Conservation (phyloP, 108 stramenopile species). For the Nannochloropsis salina region DNA sequence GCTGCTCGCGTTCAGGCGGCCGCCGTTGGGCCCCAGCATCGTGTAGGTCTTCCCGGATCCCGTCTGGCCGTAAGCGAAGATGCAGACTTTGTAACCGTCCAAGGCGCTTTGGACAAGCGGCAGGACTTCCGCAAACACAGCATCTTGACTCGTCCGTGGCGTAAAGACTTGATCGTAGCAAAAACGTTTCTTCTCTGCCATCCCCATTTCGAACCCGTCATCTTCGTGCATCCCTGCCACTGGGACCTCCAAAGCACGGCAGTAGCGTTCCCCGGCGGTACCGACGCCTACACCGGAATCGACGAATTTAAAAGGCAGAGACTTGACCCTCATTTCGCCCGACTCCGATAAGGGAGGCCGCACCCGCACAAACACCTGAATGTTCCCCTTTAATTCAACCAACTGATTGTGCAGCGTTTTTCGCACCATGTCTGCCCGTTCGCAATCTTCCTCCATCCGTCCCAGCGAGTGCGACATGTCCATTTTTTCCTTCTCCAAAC, state of each 20-base stretch:
- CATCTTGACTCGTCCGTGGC: slow-evolving; percentile 70
- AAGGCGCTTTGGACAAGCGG: slow-evolving; percentile 83
- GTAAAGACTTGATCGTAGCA: slow-evolving; percentile 93
- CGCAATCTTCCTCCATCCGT: not conserved
- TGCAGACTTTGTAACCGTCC: slow-evolving; percentile 97
- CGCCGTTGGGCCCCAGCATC: slow-evolving; percentile 57
- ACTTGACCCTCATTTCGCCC: slow-evolving; percentile 21
- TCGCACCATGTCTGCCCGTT: not conserved
- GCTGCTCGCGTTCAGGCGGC: slow-evolving; percentile 53
- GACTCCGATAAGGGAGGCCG: slow-evolving; percentile 47
- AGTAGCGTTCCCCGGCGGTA: not conserved
- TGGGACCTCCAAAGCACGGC: slow-evolving; percentile 1
- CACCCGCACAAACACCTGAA: slow-evolving; percentile 58
- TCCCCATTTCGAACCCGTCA: not conserved
- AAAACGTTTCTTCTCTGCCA: slow-evolving; percentile 56
- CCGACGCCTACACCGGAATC: not conserved
- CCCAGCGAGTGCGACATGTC: not conserved
- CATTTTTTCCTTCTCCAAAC: not conserved
- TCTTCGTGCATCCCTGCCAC: not conserved
- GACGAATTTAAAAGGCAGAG: slow-evolving; percentile 9
- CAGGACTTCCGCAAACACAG: slow-evolving; percentile 87
- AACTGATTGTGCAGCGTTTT: slow-evolving; percentile 25
- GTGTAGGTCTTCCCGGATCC: slow-evolving; percentile 60
- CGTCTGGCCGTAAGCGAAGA: slow-evolving; percentile 97
- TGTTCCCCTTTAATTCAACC: slow-evolving; percentile 60